Evolutionary conservation across 805 yeast genomes (phyloP).

Genomic region (Saccharomycopsis malanga): DNA sequence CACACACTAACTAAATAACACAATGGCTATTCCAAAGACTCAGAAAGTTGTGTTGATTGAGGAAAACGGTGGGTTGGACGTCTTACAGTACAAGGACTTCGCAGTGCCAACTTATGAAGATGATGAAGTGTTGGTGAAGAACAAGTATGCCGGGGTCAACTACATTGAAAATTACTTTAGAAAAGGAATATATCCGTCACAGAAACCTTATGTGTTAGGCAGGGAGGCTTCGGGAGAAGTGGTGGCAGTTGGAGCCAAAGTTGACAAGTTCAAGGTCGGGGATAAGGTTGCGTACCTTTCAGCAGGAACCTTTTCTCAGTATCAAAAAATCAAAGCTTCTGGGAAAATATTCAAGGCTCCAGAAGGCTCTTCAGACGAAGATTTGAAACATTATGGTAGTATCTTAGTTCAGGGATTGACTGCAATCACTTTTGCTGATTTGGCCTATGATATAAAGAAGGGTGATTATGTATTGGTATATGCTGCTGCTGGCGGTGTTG

Average conservation of each 20-base stretch:
- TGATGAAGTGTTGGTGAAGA: slow-evolving; percentile 62
- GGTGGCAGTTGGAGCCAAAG: slow-evolving; percentile 55
- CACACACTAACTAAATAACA: no score
- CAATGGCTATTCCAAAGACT: slow-evolving; percentile 41
- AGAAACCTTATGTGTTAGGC: slow-evolving; percentile 60
- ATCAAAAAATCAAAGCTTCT: slow-evolving; percentile 41
- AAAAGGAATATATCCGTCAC: slow-evolving; percentile 61
- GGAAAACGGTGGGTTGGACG: slow-evolving; percentile 53
- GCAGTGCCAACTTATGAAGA: slow-evolving; percentile 52
- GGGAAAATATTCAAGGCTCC: slow-evolving; percentile 43
- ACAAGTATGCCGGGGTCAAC: slow-evolving; percentile 72
- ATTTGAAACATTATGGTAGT: slow-evolving; percentile 52
- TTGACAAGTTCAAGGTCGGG: slow-evolving; percentile 51
- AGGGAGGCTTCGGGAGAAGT: slow-evolving; percentile 69
- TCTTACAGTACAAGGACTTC: slow-evolving; percentile 45
- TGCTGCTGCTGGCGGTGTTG: slow-evolving; percentile 97
- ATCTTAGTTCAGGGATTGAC: slow-evolving; percentile 69
- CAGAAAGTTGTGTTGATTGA: slow-evolving; percentile 52
- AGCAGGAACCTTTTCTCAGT: slow-evolving; percentile 62
- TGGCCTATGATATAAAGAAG: slow-evolving; percentile 57
- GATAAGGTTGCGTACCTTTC: slow-evolving; percentile 61
- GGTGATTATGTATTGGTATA: slow-evolving; percentile 72
- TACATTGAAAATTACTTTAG: slow-evolving; percentile 81
- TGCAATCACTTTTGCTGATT: slow-evolving; percentile 61
- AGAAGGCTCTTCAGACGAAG: slow-evolving; percentile 38